Evolutionary conservation across 192 early-diverging fungal genomes (phyloP).

Genomic region (Backusella macrospora): DNA sequence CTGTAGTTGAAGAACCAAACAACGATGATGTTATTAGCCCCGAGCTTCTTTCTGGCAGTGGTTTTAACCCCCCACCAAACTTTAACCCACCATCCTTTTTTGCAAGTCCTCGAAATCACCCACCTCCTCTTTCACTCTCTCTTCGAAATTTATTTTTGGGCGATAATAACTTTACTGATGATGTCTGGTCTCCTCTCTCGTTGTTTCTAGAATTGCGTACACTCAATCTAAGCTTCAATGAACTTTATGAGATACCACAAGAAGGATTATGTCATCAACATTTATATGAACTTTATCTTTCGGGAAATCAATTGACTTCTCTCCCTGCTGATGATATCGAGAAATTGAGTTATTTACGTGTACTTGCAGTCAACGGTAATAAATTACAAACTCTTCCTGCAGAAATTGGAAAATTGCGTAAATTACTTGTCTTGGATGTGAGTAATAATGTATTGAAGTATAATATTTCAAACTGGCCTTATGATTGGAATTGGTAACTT

Average conservation of each 20-base stretch:
- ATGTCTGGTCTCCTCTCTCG: conserved; percentile 75
- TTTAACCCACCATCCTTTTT: conserved; percentile 51
- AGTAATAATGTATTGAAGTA: conserved; percentile 89
- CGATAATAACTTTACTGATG: conserved; percentile 86
- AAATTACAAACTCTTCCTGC: conserved; percentile 88
- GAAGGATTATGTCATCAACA: conserved; percentile 72
- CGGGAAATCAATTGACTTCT: conserved; percentile 80
- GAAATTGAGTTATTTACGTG: conserved; percentile 63
- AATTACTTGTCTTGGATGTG: conserved; percentile 77
- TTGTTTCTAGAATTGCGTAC: conserved; percentile 71
- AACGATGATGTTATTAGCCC: not conserved
- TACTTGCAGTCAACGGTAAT: conserved; percentile 88
- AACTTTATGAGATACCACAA: conserved; percentile 80
- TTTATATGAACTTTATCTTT: conserved; percentile 77
- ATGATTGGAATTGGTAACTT: conserved; percentile 91
- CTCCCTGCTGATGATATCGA: conserved; percentile 90
- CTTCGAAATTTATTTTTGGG: conserved; percentile 70
- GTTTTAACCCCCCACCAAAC: conserved; percentile 38
- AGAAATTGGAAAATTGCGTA: conserved; percentile 84
- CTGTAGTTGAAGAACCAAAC: not conserved
- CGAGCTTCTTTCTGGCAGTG: conserved; percentile 23
- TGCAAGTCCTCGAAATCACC: conserved; percentile 49
- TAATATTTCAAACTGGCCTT: conserved; percentile 93
- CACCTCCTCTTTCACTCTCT: conserved; percentile 59
- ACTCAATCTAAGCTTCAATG: conserved; percentile 82